Evolutionary conservation across 306 rosid species (phyloP).

Genomic region (Ammopiptanthus mongolicus): DNA sequence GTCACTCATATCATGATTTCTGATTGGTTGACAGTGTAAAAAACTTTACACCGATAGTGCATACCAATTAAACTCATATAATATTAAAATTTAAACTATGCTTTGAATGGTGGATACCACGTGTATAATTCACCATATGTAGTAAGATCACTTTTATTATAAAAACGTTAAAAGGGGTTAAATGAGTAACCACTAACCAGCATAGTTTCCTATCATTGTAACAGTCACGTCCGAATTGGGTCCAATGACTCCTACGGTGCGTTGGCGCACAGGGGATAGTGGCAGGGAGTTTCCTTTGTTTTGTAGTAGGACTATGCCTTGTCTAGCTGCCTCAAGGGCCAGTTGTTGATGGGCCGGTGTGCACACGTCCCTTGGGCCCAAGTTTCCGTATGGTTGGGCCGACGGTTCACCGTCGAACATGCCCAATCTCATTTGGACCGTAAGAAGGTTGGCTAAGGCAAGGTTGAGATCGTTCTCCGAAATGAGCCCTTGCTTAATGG

Average conservation of each 20-base stretch:
- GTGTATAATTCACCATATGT: too few relatives aligned
- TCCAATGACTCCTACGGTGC: conserved; percentile 74
- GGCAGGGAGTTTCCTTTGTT: conserved; percentile 53
- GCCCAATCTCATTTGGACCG: conserved; percentile 89
- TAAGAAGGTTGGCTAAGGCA: conserved; percentile 59
- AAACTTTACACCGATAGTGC: too few relatives aligned
- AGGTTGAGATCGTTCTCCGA: conserved; percentile 46
- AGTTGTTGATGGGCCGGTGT: conserved; percentile 50
- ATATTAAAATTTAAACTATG: too few relatives aligned
- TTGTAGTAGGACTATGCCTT: conserved; percentile 65
- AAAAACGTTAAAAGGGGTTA: not conserved
- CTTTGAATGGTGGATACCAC: too few relatives aligned
- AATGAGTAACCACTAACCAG: conserved; percentile 37
- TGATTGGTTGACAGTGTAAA: too few relatives aligned
- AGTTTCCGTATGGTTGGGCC: conserved; percentile 48
- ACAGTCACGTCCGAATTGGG: conserved; percentile 78
- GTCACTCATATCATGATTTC: too few relatives aligned
- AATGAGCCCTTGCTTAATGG: conserved; percentile 46
- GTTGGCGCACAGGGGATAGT: conserved; percentile 33
- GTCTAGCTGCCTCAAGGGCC: conserved; percentile 83
- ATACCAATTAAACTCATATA: too few relatives aligned
- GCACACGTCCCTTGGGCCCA: conserved; percentile 70
- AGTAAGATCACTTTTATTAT: not conserved
- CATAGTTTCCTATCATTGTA: conserved; percentile 95
- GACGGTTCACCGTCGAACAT: conserved; percentile 81